Conservation (phyloP, 2,329 filamentous ascomycete genomes). For the Apiospora arundinis region DNA sequence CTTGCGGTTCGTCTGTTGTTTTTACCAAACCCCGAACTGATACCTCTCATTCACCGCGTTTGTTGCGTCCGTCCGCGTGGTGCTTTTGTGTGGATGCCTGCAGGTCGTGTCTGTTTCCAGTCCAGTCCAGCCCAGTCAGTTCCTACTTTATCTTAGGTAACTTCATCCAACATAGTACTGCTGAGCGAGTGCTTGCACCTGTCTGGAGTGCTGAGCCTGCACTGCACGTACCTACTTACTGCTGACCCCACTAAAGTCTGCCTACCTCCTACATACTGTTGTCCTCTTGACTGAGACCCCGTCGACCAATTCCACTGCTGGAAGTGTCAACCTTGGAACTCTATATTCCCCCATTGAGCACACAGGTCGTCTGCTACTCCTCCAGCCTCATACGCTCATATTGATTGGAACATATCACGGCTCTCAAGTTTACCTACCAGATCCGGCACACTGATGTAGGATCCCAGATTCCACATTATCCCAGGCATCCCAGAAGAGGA, state of each 20-base stretch:
- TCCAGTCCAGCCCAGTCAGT: too few species aligned
- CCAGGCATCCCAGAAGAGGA: conserved; percentile 5
- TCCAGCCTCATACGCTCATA: neutral
- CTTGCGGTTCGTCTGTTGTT: conserved; percentile 5
- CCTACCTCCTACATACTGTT: too few species aligned
- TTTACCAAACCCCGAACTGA: neutral
- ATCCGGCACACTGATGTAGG: neutral
- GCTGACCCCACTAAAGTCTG: neutral
- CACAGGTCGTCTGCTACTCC: neutral
- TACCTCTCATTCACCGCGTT: conserved; percentile 6
- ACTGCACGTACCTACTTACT: neutral
- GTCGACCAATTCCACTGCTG: neutral
- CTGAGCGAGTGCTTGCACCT: neutral
- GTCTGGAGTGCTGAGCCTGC: too few species aligned
- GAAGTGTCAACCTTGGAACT: too few species aligned
- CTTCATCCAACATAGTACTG: too few species aligned
- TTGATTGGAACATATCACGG: neutral
- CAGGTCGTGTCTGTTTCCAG: too few species aligned
- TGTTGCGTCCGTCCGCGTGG: conserved; percentile 9
- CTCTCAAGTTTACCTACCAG: neutral
- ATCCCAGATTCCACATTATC: neutral
- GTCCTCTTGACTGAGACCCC: too few species aligned
- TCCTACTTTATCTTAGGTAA: too few species aligned
- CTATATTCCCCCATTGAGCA: neutral
- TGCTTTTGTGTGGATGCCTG: neutral